Conservation (phyloP, 345 rosid genomes). For the Psidium friedrichsthalianum region DNA sequence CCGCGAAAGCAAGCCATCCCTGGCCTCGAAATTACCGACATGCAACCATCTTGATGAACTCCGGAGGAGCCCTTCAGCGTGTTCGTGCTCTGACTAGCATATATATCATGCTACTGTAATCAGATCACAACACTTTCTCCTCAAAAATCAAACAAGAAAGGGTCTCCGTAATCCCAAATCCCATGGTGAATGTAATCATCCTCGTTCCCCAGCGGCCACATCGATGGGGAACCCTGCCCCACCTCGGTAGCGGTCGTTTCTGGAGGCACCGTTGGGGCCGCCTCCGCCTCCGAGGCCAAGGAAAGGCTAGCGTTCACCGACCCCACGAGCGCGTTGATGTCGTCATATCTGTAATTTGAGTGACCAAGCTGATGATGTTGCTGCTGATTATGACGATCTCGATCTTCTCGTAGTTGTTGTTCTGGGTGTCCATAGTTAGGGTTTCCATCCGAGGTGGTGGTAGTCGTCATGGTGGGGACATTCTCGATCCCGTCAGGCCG, state of each 20-base stretch:
- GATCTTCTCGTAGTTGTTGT: not conserved
- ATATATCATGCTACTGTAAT: not conserved
- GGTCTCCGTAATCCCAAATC: constrained; percentile 67
- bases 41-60: not conserved
- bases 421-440: not conserved
- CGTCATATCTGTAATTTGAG: constrained; percentile 3
- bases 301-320: constrained; percentile 38
- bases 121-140: not conserved
- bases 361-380: constrained; percentile 8
- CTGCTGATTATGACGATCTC: constrained; percentile 7
- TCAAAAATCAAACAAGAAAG: constrained; percentile 46
- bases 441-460: constrained; percentile 13
- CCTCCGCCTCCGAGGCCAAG: constrained; percentile 15
- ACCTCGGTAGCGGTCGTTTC: constrained; percentile 20
- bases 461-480: not conserved
- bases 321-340: constrained; percentile 27
- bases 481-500: not conserved
- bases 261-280: constrained; percentile 19
- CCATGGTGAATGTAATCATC: constrained; percentile 47
- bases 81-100: not conserved
- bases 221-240: constrained; percentile 32
- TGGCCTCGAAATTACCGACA: not conserved
- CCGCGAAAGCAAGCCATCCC: not conserved
- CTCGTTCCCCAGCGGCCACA: constrained; percentile 57
- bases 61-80: not conserved